Percentiles rank a stretch among this genome's conserved stretches.
Evolutionary conservation across 805 yeast species (phyloP).

Genomic region (Starmerella sp.): DNA sequence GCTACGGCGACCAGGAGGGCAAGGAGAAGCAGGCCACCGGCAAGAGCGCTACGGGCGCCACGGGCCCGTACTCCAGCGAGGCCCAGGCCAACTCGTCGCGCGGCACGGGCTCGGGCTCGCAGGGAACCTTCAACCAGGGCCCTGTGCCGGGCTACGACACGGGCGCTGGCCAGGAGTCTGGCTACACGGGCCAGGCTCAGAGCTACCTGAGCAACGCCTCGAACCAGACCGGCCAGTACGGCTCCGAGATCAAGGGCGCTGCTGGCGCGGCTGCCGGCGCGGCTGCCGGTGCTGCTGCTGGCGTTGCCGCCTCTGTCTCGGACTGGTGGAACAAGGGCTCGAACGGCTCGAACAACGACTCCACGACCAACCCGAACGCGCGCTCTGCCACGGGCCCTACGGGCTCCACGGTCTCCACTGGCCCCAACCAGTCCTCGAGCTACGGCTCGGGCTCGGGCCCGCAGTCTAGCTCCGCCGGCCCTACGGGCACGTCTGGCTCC

Average conservation of each 20-base stretch:
- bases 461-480: not conserved
- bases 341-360: not conserved
- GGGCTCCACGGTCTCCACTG: too few relatives aligned
- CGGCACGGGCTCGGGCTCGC: not conserved
- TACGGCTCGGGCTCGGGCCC: not conserved
- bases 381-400: too few relatives aligned
- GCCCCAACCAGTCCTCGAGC: not conserved
- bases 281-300: conserved; percentile 11
- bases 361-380: too few relatives aligned
- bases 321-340: conserved; percentile 1
- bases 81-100: too few relatives aligned
- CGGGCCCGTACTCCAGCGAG: too few relatives aligned
- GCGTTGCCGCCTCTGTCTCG: conserved; percentile 13
- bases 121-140: not conserved
- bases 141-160: conserved; percentile 4
- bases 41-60: too few relatives aligned
- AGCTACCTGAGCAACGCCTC: not conserved
- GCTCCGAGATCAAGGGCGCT: not conserved
- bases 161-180: not conserved
- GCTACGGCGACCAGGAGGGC: not conserved
- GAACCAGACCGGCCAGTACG: not conserved
- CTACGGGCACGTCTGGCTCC: not conserved
- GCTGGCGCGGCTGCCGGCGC: conserved; percentile 11
- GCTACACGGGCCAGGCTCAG: not conserved
- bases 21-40: too few relatives aligned